A percentile compares a stretch with the other conserved stretches of the same genome.
Evolutionary conservation across 1,284 basidiomycete genomes (phyloP).

Genomic region (Pascua sp.): DNA sequence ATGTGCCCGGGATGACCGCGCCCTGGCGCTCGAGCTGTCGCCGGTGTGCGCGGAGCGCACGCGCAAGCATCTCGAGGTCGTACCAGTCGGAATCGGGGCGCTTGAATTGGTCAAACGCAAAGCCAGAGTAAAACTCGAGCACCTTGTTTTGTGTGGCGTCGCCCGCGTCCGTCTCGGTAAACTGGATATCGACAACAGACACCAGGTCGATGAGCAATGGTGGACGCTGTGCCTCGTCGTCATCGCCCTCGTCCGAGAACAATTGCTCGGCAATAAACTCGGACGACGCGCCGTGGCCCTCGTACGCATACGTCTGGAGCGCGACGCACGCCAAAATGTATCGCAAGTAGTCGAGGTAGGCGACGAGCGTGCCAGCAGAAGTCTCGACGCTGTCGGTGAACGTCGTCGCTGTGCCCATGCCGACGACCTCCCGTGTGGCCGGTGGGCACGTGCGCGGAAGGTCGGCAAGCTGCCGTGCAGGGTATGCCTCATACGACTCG

Average conservation of each 20-base stretch:
- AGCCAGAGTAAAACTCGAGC: constrained; percentile 63
- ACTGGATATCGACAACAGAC: constrained; percentile 79
- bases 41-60: constrained; percentile 62
- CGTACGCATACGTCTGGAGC: constrained; percentile 82
- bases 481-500: constrained; percentile 83
- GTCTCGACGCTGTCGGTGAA: constrained; percentile 75
- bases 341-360: constrained; percentile 77
- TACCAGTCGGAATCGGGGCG: constrained; percentile 69
- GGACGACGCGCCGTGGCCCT: constrained; percentile 70
- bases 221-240: constrained; percentile 65
- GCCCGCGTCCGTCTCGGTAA: constrained; percentile 70
- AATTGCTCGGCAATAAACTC: constrained; percentile 68
- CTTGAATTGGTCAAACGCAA: constrained; percentile 73
- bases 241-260: constrained; percentile 58
- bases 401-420: constrained; percentile 61
- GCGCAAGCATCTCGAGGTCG: constrained; percentile 67
- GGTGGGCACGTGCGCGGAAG: constrained; percentile 53
- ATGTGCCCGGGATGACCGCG: constrained; percentile 59
- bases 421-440: constrained; percentile 50
- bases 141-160: constrained; percentile 53
- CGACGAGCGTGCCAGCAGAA: constrained; percentile 66
- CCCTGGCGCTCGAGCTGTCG: constrained; percentile 66
- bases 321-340: constrained; percentile 83
- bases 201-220: constrained; percentile 82
- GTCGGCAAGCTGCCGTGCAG: constrained; percentile 69